Evolutionary conservation across 805 yeast genomes (phyloP), one percentile per base, ranked within the genome.

Genomic region (Candida broadrunensis): DNA sequence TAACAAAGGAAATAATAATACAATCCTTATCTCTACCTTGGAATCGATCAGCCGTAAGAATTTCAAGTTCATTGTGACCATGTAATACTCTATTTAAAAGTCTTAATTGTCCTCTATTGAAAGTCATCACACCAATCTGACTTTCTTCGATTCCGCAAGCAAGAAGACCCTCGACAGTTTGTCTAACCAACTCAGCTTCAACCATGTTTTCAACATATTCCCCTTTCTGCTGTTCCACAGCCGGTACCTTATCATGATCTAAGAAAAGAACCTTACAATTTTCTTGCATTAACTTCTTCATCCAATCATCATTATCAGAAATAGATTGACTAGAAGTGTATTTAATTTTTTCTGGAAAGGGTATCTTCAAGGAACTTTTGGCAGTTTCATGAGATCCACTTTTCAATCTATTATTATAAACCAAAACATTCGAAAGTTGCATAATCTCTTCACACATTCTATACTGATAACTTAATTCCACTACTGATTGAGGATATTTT

Each of bases 1-100:
- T 70, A 3, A 93, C 99, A 50, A 93, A 67, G 0, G 98, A 91
- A 2, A 93, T 86, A 5, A 93, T 80, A 13, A 93, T 79, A 55
- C 96, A 86, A 24, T 88, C 91, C 54, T 91, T 93, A 61, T 93
- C 99, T 41, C 97, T 74, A 0, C 99, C 99, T 63, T 93, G 99
- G 54, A 85, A 91, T 55, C 85, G 88, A 61, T 93, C 99, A 0
- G 97, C 98, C 0, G 99, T 93, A 42, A 91, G 67, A 24, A 87
- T 73, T 50, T 93, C 98, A 23, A 93, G 62, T 1, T 69, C 75
- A 7, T 65, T 57, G 47, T 56, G 31, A 43, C 51, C 45, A 58
- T 58, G 32, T 30, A 68, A 52, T 4, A 41, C 31, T 26, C 56
- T 52, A 20, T 43, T 51, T 24, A 89, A 61, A 7, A 65, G 44